These are phyloP conservation scores for Breynia disticha DNA, from an alignment of 441 rosid species.

Conservation along the genomic window DNA sequence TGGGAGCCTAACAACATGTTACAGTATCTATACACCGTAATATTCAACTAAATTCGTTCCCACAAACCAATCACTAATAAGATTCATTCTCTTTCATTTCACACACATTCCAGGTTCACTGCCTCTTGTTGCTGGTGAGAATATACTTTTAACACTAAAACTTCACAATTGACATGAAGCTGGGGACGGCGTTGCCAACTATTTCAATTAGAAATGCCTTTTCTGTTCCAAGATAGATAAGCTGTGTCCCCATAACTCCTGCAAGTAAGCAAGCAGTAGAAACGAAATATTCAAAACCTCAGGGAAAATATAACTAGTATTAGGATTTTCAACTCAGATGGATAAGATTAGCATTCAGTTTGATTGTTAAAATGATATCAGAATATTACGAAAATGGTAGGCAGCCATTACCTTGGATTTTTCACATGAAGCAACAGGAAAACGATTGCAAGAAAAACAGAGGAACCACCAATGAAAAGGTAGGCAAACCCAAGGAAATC, in stretches of 20 bases:
- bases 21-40: too few relatives aligned
- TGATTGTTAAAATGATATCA: not conserved
- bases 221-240: slow-evolving; percentile 43
- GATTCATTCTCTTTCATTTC: not conserved
- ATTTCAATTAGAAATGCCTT: slow-evolving; percentile 35
- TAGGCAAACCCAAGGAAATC: slow-evolving; percentile 70
- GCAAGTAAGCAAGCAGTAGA: slow-evolving; percentile 13
- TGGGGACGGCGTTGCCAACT: not conserved
- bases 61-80: too few relatives aligned
- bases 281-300: not conserved
- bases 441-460: slow-evolving; percentile 42
- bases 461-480: slow-evolving; percentile 52
- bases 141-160: not conserved
- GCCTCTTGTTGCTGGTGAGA: not conserved
- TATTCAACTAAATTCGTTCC: too few relatives aligned
- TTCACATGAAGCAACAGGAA: slow-evolving; percentile 64
- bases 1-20: too few relatives aligned
- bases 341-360: not conserved
- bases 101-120: not conserved
- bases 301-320: not conserved
- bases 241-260: slow-evolving; percentile 44
- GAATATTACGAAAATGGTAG: too few relatives aligned
- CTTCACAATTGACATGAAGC: not conserved
- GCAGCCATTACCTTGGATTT: slow-evolving; percentile 32
- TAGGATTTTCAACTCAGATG: not conserved